Base-by-base conservation (phyloP, 2,329 filamentous ascomycete genomes). In the Rutstroemia sp. region DNA sequence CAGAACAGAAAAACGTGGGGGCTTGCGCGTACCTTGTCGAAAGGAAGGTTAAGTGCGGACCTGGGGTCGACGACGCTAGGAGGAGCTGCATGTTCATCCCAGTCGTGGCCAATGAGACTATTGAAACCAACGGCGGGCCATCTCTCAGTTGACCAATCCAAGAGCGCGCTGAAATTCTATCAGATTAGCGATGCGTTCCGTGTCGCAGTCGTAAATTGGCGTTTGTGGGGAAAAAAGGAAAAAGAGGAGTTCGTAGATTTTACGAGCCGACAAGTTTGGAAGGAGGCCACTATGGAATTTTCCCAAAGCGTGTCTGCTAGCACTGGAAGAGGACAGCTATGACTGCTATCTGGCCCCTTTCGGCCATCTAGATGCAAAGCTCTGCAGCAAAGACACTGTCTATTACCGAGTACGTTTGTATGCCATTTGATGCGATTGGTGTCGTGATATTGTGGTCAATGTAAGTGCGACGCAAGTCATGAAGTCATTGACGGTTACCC, bases 101-200 rank as follows among this genome's bases (percentile, higher is more conserved):
- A 36, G 25, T 36, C 30, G 8, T 21, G 34, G 53, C 52, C 45
- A 50, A 44, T 54, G 25, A 39, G 12, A 39, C 21, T 27, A 47
- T 30, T 36, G 14, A 53, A 25, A 25, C 16, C 9, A 39, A 44
- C 48, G n/a, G 25, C 6, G 45, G n/a, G n/a, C 16, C 12, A 17
- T 25, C n/a, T 6, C 19, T 39, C 34, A 34, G n/a, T 17, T 3
- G 34, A 30, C 36, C 34, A 55, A 42, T 44, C 3, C 14, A 17
- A 42, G n/a, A 12, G 16, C 12, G 19, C 38, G 14, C 12, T 44
- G 17, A 48, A 48, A 48, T 36, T 54, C 47, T 59, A 51, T 62
- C 58, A 64, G 63, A 65, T 65, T 64, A 52, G 60, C 63, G 61
- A 63, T 27, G 42, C 56, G 57, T 55, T 48, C 61, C 46, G 38